These are phyloP conservation scores for Candida pseudoviswanathii DNA, from an alignment of 1,139 yeast genomes.

Conservation along the genomic window DNA sequence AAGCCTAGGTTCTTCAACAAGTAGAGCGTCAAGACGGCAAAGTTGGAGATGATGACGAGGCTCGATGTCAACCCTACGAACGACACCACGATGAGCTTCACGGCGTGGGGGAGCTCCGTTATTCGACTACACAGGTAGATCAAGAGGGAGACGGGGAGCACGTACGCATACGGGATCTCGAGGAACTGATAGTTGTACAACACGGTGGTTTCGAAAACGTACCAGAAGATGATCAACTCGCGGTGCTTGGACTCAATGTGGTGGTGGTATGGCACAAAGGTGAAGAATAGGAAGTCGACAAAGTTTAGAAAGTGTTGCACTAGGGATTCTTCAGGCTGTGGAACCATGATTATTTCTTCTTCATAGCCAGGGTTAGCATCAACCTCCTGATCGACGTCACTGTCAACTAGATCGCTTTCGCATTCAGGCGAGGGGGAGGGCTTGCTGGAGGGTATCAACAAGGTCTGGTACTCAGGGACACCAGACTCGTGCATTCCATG, in stretches of 20 bases:
- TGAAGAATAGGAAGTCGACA: conserved; percentile 22
- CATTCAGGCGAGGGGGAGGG: neutral
- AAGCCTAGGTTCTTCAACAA: conserved; percentile 41
- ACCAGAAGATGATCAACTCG: conserved; percentile 21
- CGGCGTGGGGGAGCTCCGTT: neutral
- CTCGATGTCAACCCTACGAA: conserved; percentile 31
- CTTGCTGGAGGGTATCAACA: neutral
- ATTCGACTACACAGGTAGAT: neutral
- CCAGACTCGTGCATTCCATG: neutral
- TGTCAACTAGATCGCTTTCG: no score
- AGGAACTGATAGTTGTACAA: conserved; percentile 22
- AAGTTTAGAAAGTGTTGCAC: conserved; percentile 18
- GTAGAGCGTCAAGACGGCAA: conserved; percentile 31
- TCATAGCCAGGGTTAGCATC: neutral
- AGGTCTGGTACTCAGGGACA: neutral
- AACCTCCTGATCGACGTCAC: neutral
- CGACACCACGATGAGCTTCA: conserved; percentile 11
- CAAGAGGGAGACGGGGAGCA: conserved; percentile 7
- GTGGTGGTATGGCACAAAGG: conserved; percentile 24
- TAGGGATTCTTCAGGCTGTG: conserved; percentile 16
- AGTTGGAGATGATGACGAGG: conserved; percentile 29
- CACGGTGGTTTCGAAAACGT: conserved; percentile 21
- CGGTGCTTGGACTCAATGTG: conserved; percentile 12
- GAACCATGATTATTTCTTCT: neutral
- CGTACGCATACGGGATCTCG: conserved; percentile 11